A percentile compares a stretch with the other conserved stretches of the same genome.
Conservation (phyloP, 805 yeast genomes). For the Zygotorulaspora chibaensis region DNA sequence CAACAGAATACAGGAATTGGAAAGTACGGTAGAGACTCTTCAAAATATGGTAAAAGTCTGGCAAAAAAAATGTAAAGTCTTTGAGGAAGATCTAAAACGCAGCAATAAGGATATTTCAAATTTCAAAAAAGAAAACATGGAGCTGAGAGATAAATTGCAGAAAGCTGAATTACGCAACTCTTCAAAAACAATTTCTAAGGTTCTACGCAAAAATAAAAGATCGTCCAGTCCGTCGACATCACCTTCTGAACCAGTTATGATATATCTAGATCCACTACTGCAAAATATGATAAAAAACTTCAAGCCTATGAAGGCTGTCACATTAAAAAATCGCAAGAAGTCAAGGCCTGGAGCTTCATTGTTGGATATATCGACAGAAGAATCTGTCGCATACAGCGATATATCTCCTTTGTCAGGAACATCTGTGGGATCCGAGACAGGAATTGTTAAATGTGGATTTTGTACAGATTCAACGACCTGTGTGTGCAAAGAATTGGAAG, state of each 20-base stretch:
- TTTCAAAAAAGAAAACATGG: constrained; percentile 7
- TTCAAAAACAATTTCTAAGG: background rate
- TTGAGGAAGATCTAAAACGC: constrained; percentile 13
- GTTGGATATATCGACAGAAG: background rate
- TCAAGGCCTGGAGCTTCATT: background rate
- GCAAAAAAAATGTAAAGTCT: constrained; percentile 45
- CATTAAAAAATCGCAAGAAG: constrained; percentile 12
- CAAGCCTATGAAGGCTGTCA: constrained; percentile 62
- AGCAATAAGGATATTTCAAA: background rate
- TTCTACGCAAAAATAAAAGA: background rate
- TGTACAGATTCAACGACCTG: constrained; percentile 91
- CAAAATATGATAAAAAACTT: constrained; percentile 41
- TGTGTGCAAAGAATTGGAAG: constrained; percentile 75
- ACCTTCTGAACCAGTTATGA: background rate
- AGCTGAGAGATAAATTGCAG: constrained; percentile 8
- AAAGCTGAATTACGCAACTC: background rate
- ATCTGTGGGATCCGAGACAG: background rate
- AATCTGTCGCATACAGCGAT: background rate
- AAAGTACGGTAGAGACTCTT: constrained; percentile 37
- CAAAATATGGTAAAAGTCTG: constrained; percentile 55
- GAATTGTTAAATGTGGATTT: constrained; percentile 61
- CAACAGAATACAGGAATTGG: constrained; percentile 72
- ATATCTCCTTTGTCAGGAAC: background rate
- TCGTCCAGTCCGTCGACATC: background rate
- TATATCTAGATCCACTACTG: constrained; percentile 38